Evolutionary conservation across 1,284 basidiomycete species (phyloP).

Genomic region (Heterobasidion annosum): DNA sequence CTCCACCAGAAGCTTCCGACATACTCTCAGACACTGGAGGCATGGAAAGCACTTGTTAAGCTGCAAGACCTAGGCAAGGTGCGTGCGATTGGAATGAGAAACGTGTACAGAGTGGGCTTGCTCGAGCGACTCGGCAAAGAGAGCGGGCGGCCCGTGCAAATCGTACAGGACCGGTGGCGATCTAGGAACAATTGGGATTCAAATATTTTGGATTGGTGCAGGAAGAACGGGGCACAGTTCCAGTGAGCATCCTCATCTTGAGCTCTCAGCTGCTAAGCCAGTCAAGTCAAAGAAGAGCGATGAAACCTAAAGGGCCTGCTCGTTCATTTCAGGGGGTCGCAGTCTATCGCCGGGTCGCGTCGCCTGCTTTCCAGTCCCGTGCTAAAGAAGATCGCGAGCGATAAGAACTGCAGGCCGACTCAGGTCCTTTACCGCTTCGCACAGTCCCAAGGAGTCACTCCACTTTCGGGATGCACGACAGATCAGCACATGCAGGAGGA

Average conservation of each 20-base stretch:
- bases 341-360: conserved; percentile 79
- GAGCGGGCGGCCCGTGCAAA: conserved; percentile 41
- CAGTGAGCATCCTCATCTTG: conserved; percentile 39
- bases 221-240: conserved; percentile 52
- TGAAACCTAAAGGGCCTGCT: too few species aligned
- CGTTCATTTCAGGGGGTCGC: conserved; percentile 57
- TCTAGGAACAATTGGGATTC: conserved; percentile 72
- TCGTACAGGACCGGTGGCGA: conserved; percentile 80
- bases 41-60: conserved; percentile 52
- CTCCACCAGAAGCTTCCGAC: conserved; percentile 68
- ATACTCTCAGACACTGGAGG: conserved; percentile 48
- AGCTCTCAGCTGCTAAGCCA: not conserved
- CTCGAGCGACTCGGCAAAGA: conserved; percentile 44
- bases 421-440: conserved; percentile 64
- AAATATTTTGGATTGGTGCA: conserved; percentile 48
- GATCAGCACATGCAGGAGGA: conserved; percentile 48
- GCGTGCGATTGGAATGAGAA: conserved; percentile 64
- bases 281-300: too few species aligned
- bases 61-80: conserved; percentile 59
- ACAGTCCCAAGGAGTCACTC: conserved; percentile 48
- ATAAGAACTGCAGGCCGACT: conserved; percentile 44
- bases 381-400: conserved; percentile 35
- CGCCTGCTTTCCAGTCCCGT: conserved; percentile 42
- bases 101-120: conserved; percentile 56
- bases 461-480: conserved; percentile 57